Evolutionary conservation across 495 filamentous ascomycete species (phyloP).

Genomic region (Xylaria palmicola): DNA sequence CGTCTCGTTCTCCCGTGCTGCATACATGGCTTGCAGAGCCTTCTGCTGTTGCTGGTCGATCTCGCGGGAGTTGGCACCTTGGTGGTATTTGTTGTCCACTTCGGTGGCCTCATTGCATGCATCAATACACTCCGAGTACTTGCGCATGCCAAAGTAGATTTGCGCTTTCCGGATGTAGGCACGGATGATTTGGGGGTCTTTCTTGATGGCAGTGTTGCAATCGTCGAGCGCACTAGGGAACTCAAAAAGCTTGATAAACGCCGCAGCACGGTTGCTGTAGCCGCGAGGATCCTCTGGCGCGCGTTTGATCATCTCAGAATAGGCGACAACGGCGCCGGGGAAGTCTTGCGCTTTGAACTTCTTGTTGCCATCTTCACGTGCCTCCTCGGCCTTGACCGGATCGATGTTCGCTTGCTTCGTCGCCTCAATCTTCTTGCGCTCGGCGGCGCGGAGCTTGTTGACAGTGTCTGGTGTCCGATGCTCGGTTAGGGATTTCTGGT

Average conservation of each 20-base stretch:
- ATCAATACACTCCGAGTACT: slow-evolving; percentile 92
- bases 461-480: slow-evolving; percentile 95
- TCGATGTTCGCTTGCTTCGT: slow-evolving; percentile 83
- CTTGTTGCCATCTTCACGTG: slow-evolving; percentile 88
- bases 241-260: slow-evolving; percentile 91
- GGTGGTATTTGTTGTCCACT: slow-evolving; percentile 64
- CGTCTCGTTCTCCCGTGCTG: slow-evolving; percentile 86
- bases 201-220: slow-evolving; percentile 87
- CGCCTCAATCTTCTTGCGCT: slow-evolving; percentile 78
- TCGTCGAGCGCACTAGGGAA: slow-evolving; percentile 93
- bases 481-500: slow-evolving; percentile 90
- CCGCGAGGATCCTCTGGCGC: slow-evolving; percentile 89
- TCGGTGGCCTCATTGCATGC: slow-evolving; percentile 77
- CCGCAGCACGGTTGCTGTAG: slow-evolving; percentile 95
- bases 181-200: slow-evolving; percentile 88
- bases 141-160: slow-evolving; percentile 91
- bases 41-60: slow-evolving; percentile 95
- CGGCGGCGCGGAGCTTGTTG: slow-evolving; percentile 86
- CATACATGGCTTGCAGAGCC: slow-evolving; percentile 86
- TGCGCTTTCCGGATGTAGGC: slow-evolving; percentile 95
- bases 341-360: slow-evolving; percentile 97
- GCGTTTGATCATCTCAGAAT: slow-evolving; percentile 96
- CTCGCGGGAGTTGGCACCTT: slow-evolving; percentile 76
- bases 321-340: slow-evolving; percentile 93
- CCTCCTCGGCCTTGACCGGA: slow-evolving; percentile 89